phyloP scores from a whole-genome alignment of 2,329 filamentous ascomycete species.

The Diplodia mutila region DNA sequence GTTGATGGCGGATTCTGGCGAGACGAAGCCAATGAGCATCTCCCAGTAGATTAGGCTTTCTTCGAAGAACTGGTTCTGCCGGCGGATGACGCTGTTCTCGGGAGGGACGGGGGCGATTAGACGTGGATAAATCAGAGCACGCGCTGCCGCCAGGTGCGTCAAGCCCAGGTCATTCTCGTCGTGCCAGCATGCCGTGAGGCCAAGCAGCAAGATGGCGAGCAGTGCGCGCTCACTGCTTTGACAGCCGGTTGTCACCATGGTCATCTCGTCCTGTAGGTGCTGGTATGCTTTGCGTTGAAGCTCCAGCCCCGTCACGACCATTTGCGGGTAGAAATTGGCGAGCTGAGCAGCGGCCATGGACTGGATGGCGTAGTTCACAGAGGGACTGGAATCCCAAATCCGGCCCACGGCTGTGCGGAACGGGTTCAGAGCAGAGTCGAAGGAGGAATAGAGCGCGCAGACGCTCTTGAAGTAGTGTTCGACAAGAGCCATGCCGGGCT shows the following conservation, averaged over 20 bases:
- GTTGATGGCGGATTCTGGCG: slow-evolving; percentile 39
- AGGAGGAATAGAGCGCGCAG: slow-evolving; percentile 65
- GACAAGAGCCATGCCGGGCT: slow-evolving; percentile 60
- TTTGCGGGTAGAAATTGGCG: slow-evolving; percentile 60
- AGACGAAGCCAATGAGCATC: slow-evolving; percentile 61
- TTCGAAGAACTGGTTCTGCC: slow-evolving; percentile 56
- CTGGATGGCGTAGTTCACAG: slow-evolving; percentile 64
- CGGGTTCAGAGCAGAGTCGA: slow-evolving; percentile 65
- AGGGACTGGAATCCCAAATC: slow-evolving; percentile 61
- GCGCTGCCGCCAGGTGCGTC: slow-evolving; percentile 56
- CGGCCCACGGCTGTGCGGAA: slow-evolving; percentile 62
- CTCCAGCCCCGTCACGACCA: slow-evolving; percentile 54
- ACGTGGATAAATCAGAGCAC: slow-evolving; percentile 49
- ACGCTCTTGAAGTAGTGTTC: slow-evolving; percentile 69
- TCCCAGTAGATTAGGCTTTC: slow-evolving; percentile 63
- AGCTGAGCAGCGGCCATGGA: slow-evolving; percentile 67
- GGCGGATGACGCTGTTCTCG: slow-evolving; percentile 38
- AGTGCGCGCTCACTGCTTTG: slow-evolving; percentile 55
- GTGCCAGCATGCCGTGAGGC: slow-evolving; percentile 64
- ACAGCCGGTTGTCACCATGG: slow-evolving; percentile 47
- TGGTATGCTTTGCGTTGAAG: slow-evolving; percentile 58
- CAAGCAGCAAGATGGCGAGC: slow-evolving; percentile 62
- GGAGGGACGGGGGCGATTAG: slow-evolving; percentile 40
- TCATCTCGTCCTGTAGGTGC: slow-evolving; percentile 54
- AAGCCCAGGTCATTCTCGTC: slow-evolving; percentile 59